A percentile compares a stretch with the other conserved stretches of the same genome.
Conservation (phyloP, 768 basidiomycete genomes). For the Dacryopinax spathularia region DNA sequence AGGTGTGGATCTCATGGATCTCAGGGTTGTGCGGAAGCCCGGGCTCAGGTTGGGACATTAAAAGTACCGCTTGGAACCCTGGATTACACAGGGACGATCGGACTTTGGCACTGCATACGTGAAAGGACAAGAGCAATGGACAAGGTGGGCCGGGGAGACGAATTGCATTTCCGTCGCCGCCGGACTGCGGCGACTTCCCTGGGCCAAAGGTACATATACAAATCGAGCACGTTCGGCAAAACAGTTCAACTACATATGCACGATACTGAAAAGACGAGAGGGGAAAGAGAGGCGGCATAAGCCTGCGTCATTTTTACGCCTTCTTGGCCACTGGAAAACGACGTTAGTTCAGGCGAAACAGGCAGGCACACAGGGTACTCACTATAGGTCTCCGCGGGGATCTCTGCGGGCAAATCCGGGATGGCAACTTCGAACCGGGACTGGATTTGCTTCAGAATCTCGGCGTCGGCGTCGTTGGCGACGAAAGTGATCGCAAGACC, state of each 20-base stretch:
- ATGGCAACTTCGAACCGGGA: constrained; percentile 95
- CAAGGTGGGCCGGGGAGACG: background rate
- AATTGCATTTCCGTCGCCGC: background rate
- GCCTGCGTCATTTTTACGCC: background rate
- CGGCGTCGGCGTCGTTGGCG: constrained; percentile 78
- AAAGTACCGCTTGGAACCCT: no score
- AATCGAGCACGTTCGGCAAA: background rate
- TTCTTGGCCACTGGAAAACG: background rate
- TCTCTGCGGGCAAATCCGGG: constrained; percentile 82
- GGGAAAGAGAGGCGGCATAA: background rate
- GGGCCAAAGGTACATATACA: background rate
- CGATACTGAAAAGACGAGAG: background rate
- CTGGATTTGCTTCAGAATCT: constrained; percentile 91
- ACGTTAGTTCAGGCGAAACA: background rate
- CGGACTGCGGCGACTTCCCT: background rate
- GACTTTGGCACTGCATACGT: no score
- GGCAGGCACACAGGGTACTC: constrained; percentile 25
- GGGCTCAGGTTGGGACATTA: no score
- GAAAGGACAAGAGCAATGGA: background rate
- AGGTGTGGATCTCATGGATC: no score
- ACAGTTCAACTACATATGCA: background rate
- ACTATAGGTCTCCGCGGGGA: constrained; percentile 94
- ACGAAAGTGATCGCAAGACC: constrained; percentile 97
- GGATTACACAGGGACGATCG: no score
- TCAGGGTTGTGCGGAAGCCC: no score